A percentile compares a stretch with the other conserved stretches of the same genome.
Evolutionary conservation across 1,139 yeast genomes (phyloP).

Genomic region (Saccharomycopsis phalli): DNA sequence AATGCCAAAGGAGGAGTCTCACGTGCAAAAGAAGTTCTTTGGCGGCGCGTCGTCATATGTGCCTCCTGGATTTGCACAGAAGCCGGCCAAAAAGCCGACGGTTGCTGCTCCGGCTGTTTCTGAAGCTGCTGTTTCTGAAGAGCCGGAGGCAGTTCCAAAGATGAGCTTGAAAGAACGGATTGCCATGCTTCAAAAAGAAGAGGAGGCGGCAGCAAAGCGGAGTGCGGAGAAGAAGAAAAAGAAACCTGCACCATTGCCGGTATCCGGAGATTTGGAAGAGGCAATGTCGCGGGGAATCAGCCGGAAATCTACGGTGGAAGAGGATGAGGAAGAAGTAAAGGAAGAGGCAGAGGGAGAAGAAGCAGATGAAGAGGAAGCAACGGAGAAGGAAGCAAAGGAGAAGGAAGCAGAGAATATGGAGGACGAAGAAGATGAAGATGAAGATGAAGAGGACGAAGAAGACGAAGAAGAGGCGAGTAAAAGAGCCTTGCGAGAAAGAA

Average conservation of each 20-base stretch:
- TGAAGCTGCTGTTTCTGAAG: constrained; percentile 22
- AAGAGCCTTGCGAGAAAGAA: constrained; percentile 76
- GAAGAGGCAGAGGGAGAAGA: constrained; percentile 19
- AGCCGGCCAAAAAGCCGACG: constrained; percentile 5
- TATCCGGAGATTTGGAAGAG: not conserved
- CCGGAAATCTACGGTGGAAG: not conserved
- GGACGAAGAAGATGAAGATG: constrained; percentile 23
- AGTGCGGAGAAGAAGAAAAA: constrained; percentile 45
- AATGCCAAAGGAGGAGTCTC: constrained; percentile 29
- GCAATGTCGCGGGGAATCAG: not conserved
- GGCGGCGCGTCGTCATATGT: constrained; percentile 36
- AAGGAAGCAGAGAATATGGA: constrained; percentile 15
- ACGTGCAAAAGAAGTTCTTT: constrained; percentile 32
- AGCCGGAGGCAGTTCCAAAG: constrained; percentile 43
- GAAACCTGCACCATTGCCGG: not conserved
- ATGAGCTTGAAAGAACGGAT: constrained; percentile 82
- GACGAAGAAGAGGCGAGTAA: constrained; percentile 78
- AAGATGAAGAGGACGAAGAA: constrained; percentile 39
- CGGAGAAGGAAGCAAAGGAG: constrained; percentile 22
- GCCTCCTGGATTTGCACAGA: constrained; percentile 30
- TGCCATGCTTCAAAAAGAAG: constrained; percentile 74
- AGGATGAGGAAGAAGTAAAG: constrained; percentile 24
- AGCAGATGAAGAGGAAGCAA: not conserved
- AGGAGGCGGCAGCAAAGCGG: constrained; percentile 57
- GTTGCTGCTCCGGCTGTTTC: constrained; percentile 21